phyloP scores from a whole-genome alignment of 495 filamentous ascomycete genomes.

The Cercophora samala region DNA sequence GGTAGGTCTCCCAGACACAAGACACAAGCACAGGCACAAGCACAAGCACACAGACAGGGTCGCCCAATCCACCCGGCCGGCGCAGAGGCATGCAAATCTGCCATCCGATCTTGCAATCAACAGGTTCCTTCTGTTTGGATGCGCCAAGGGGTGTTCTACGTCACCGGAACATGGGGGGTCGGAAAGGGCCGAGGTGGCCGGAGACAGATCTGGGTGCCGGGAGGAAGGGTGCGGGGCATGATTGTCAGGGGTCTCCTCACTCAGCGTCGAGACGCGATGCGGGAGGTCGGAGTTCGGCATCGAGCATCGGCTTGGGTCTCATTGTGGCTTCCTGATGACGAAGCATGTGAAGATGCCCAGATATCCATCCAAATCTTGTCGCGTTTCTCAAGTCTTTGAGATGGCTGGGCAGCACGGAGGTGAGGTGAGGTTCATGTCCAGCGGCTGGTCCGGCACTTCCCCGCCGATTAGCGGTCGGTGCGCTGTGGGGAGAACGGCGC shows the following conservation, averaged over 20 bases:
- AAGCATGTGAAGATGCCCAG: background rate
- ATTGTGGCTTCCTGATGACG: background rate
- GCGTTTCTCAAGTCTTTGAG: background rate
- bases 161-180: background rate
- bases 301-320: background rate
- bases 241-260: background rate
- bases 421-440: slow-evolving; percentile 40
- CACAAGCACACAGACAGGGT: background rate
- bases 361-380: background rate
- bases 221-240: background rate
- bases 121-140: background rate
- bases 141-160: background rate
- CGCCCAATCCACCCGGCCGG: background rate
- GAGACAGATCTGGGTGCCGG: background rate
- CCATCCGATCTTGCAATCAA: background rate
- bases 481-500: background rate
- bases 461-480: background rate
- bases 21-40: too few species aligned
- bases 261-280: background rate
- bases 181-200: background rate
- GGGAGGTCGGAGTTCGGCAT: background rate
- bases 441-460: background rate
- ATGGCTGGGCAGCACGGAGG: too few species aligned
- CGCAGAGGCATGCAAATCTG: background rate
- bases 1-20: background rate